Conservation (phyloP, 305 asterid genomes). For the Fraxinus sp. region DNA sequence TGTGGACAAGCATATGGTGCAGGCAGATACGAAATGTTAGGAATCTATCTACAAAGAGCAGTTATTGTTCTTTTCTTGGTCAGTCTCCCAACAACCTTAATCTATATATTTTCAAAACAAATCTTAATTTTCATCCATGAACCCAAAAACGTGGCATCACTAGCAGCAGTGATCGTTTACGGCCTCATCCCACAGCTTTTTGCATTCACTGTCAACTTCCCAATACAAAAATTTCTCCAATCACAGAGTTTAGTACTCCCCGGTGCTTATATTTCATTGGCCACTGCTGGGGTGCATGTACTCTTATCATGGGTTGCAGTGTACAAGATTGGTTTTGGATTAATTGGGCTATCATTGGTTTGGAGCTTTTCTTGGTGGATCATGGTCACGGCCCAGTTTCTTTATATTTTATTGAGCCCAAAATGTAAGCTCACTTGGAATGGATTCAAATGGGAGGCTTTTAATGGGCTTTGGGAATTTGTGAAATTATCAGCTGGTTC, state of each 20-base stretch:
- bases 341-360: constrained; percentile 36
- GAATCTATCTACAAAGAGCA: constrained; percentile 36
- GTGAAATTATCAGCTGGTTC: constrained; percentile 37
- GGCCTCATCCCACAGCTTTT: constrained; percentile 43
- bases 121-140: constrained; percentile 32
- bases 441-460: constrained; percentile 37
- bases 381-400: constrained; percentile 33
- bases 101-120: constrained; percentile 31
- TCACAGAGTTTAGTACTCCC: constrained; percentile 42
- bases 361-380: constrained; percentile 47
- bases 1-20: constrained; percentile 53
- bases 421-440: constrained; percentile 39
- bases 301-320: constrained; percentile 34
- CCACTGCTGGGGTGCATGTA: constrained; percentile 27
- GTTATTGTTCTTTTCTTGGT: constrained; percentile 23
- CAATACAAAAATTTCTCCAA: constrained; percentile 42
- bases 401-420: constrained; percentile 35
- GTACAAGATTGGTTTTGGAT: constrained; percentile 30
- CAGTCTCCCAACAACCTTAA: constrained; percentile 23
- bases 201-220: constrained; percentile 42
- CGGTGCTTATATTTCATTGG: constrained; percentile 37
- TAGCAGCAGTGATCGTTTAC: constrained; percentile 31
- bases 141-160: constrained; percentile 28
- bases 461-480: constrained; percentile 38
- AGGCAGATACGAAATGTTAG: constrained; percentile 26